phyloP scores from a whole-genome alignment of 2,329 filamentous ascomycete genomes.

The Aureobasidium zeae region DNA sequence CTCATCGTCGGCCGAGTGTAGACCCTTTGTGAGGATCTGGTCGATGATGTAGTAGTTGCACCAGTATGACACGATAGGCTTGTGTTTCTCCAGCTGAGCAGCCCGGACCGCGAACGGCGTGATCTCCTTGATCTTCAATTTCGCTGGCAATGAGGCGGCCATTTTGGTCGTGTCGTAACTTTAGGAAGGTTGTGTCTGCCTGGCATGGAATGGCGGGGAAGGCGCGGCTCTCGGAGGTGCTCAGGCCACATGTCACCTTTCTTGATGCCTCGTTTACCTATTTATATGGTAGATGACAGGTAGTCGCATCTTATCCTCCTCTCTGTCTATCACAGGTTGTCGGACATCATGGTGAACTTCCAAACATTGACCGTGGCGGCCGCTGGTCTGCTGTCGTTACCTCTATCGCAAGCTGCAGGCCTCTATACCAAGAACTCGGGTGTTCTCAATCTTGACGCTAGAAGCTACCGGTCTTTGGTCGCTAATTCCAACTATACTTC shows the following conservation, averaged over 20 bases:
- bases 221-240: conserved; percentile 12
- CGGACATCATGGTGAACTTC: conserved; percentile 17
- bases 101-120: conserved; percentile 76
- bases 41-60: conserved; percentile 92
- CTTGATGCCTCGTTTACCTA: neutral
- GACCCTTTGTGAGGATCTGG: conserved; percentile 70
- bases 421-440: conserved; percentile 81
- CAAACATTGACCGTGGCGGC: conserved; percentile 40
- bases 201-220: conserved; percentile 4
- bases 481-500: conserved; percentile 85
- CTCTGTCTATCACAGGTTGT: neutral
- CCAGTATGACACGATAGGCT: conserved; percentile 90
- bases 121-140: conserved; percentile 63
- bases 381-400: conserved; percentile 54
- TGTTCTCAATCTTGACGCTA: conserved; percentile 71
- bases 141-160: conserved; percentile 61
- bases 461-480: conserved; percentile 74
- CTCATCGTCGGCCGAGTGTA: conserved; percentile 71
- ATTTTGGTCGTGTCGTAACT: conserved; percentile 39
- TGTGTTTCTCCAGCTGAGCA: conserved; percentile 70
- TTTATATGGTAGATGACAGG: conserved; percentile 17
- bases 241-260: conserved; percentile 11
- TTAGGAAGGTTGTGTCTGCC: neutral
- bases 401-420: conserved; percentile 57
- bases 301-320: conserved; percentile 12